Evolutionary conservation across 345 rosid genomes (phyloP).

Genomic region (Eucalyptus cloeziana): DNA sequence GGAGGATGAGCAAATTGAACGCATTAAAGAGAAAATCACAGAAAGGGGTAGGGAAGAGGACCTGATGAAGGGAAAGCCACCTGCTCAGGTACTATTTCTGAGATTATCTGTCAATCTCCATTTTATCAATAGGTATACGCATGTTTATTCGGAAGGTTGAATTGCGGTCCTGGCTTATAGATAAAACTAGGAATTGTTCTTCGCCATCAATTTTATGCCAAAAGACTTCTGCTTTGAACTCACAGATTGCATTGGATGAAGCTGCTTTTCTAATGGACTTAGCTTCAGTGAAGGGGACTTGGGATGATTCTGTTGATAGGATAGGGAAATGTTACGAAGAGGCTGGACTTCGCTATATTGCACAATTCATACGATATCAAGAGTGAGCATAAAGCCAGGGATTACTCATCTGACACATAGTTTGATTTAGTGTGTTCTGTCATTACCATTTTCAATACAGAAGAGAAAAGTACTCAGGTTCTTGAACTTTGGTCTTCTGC

Average conservation of each 20-base stretch:
- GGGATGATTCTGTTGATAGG: conserved; percentile 42
- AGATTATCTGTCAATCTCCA: neutral
- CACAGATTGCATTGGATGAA: neutral
- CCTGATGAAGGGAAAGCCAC: conserved; percentile 80
- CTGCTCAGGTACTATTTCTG: conserved; percentile 36
- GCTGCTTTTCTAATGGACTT: conserved; percentile 79
- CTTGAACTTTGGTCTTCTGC: neutral
- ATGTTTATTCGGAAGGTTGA: neutral
- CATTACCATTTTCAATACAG: neutral
- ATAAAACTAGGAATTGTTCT: neutral
- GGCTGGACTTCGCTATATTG: conserved; percentile 54
- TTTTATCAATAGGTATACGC: neutral
- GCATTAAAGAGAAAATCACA: conserved; percentile 62
- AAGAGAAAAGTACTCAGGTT: neutral
- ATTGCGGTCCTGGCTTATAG: neutral
- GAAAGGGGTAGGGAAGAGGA: conserved; percentile 76
- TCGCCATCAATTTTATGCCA: neutral
- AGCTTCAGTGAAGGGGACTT: conserved; percentile 70
- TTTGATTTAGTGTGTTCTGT: neutral
- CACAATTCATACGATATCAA: conserved; percentile 39
- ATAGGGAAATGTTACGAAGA: conserved; percentile 65
- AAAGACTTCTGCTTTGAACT: neutral
- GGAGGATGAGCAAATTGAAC: conserved; percentile 93
- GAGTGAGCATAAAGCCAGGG: conserved; percentile 16
- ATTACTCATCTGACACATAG: neutral